A percentile compares a stretch with the other conserved stretches of the same genome.
Conservation (phyloP, 306 rosid species). For the Mimosa pudica region DNA sequence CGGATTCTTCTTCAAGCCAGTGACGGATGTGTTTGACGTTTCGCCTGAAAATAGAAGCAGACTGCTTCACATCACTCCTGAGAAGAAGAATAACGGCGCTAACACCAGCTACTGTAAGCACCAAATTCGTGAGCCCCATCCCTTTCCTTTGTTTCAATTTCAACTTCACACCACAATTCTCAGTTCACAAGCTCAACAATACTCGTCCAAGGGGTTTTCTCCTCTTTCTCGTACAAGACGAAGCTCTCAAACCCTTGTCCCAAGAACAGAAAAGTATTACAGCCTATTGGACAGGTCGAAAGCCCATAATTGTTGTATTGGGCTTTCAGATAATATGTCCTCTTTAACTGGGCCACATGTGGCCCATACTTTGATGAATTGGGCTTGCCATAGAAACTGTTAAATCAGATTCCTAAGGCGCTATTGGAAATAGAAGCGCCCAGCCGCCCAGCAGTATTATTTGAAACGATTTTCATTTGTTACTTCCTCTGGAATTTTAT, state of each 20-base stretch:
- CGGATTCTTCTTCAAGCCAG: constrained; percentile 62
- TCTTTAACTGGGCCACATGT: too few species aligned
- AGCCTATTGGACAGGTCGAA: neutral
- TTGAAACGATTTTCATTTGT: too few species aligned
- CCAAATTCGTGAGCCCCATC: constrained; percentile 56
- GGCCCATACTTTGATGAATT: too few species aligned
- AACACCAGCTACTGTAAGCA: constrained; percentile 56
- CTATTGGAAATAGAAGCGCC: neutral
- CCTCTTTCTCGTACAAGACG: neutral
- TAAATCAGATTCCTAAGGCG: neutral
- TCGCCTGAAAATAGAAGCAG: constrained; percentile 44
- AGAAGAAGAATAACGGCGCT: constrained; percentile 52
- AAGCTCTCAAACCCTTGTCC: neutral
- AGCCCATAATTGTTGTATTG: neutral
- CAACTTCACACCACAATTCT: neutral
- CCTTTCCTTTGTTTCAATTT: neutral
- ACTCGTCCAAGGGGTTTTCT: neutral
- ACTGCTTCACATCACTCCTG: constrained; percentile 57
- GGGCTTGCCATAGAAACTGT: neutral
- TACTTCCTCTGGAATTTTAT: too few species aligned
- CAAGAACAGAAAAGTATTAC: neutral
- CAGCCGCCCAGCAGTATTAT: too few species aligned
- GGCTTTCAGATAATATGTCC: neutral
- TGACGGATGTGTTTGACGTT: constrained; percentile 54
- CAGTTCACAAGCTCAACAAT: neutral